Conservation (phyloP, 1,284 basidiomycete species). For the Ustilago nuda region DNA sequence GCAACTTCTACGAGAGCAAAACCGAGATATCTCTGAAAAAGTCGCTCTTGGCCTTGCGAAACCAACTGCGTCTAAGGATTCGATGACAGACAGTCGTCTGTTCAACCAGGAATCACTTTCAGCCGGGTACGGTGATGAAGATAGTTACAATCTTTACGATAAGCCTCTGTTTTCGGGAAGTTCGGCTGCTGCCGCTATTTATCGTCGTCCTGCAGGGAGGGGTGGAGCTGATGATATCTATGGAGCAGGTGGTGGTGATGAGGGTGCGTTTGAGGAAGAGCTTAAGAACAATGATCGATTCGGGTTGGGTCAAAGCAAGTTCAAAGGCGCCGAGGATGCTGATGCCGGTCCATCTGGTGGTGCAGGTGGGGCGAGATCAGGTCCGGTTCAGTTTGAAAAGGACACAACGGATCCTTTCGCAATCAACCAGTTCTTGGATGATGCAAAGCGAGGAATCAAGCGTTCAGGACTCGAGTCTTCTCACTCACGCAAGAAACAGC, state of each 20-base stretch:
- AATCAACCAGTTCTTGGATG: slow-evolving; percentile 94
- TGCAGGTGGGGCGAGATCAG: slow-evolving; percentile 11
- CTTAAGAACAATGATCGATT: slow-evolving; percentile 95
- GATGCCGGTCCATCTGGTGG: slow-evolving; percentile 70
- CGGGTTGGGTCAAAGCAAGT: slow-evolving; percentile 81
- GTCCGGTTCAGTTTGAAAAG: slow-evolving; percentile 99
- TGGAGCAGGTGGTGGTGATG: slow-evolving; percentile 87
- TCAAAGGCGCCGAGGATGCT: slow-evolving; percentile 85
- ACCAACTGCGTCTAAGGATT: slow-evolving; percentile 86
- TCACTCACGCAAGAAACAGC: slow-evolving; percentile 23
- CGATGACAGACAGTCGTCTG: slow-evolving; percentile 93
- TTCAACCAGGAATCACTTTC: slow-evolving; percentile 95
- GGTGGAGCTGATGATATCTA: slow-evolving; percentile 71
- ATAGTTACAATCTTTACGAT: slow-evolving; percentile 93
- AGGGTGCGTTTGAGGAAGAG: slow-evolving; percentile 89
- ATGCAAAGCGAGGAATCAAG: slow-evolving; percentile 93
- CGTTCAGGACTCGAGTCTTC: slow-evolving; percentile 31
- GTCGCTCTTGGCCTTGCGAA: slow-evolving; percentile 97
- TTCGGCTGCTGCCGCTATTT: slow-evolving; percentile 94
- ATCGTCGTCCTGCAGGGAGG: slow-evolving; percentile 83
- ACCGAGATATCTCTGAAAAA: slow-evolving; percentile 99
- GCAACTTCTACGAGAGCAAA: slow-evolving; percentile 90
- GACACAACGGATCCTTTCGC: slow-evolving; percentile 97
- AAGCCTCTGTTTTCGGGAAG: slow-evolving; percentile 95
- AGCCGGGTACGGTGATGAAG: slow-evolving; percentile 84